A percentile compares a stretch with the other conserved stretches of the same genome.
Conservation (phyloP, 176 grass and related monocot genomes). For the Triticum urartu region DNA sequence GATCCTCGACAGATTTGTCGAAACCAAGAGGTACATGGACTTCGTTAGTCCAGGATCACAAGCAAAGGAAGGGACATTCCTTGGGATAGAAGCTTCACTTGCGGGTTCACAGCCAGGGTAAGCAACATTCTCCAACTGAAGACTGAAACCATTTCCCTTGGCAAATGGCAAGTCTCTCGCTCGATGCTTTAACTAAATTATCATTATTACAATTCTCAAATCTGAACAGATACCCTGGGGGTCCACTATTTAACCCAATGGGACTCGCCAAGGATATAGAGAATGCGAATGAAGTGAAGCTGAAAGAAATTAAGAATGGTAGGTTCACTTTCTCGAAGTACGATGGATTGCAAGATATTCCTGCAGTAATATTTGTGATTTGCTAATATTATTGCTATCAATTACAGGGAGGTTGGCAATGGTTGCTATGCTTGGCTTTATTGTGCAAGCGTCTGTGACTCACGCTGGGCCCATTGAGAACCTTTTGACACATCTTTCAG, state of each 20-base stretch:
- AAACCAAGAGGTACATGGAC: conserved; percentile 96
- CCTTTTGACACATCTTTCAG: conserved; percentile 75
- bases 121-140: not conserved
- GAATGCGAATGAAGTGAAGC: conserved; percentile 64
- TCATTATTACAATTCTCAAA: not conserved
- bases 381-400: not conserved
- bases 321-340: not conserved
- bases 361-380: not conserved
- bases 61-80: conserved; percentile 77
- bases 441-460: conserved; percentile 73
- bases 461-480: conserved; percentile 78
- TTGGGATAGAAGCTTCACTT: conserved; percentile 79
- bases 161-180: not conserved
- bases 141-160: not conserved
- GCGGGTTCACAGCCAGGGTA: conserved; percentile 72
- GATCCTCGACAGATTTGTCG: conserved; percentile 54
- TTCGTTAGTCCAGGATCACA: conserved; percentile 71
- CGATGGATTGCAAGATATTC: not conserved
- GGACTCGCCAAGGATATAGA: conserved; percentile 78
- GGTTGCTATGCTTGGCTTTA: conserved; percentile 88
- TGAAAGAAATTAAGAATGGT: conserved; percentile 99
- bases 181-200: conserved; percentile 12
- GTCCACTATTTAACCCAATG: conserved; percentile 79
- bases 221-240: conserved; percentile 70
- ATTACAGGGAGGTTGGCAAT: conserved; percentile 78